These are phyloP conservation scores for Suhomyces terraborum DNA, from an alignment of 1,139 yeast species.

Conservation along the genomic window DNA sequence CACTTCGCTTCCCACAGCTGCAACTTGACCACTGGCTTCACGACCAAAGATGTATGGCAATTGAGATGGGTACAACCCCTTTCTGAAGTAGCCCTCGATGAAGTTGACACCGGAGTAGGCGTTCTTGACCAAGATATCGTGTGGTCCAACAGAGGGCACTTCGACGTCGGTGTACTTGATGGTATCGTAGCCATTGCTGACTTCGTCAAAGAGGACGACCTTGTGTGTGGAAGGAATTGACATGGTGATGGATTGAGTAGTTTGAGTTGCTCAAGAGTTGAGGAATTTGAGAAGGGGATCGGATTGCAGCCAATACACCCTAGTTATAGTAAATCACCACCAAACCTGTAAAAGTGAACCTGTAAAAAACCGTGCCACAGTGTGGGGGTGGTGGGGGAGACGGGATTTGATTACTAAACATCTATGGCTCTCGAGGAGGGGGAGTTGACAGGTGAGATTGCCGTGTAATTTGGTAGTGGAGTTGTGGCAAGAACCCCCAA, in stretches of 20 bases:
- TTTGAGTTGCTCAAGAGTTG: too few species aligned
- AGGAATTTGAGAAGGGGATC: not conserved
- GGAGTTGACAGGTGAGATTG: too few species aligned
- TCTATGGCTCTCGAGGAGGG: not conserved
- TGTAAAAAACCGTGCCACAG: too few species aligned
- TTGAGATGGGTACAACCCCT: slow-evolving; percentile 64
- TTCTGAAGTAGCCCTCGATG: slow-evolving; percentile 80
- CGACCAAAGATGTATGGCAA: slow-evolving; percentile 74
- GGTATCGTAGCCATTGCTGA: slow-evolving; percentile 47
- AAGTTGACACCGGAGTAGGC: slow-evolving; percentile 77
- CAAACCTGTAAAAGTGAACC: not conserved
- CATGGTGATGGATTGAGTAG: too few species aligned
- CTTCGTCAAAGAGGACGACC: slow-evolving; percentile 55
- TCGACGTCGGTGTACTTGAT: slow-evolving; percentile 52
- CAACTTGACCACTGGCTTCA: slow-evolving; percentile 80
- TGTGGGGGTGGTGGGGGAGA: too few species aligned
- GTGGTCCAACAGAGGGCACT: slow-evolving; percentile 56
- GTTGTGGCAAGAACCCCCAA: too few species aligned
- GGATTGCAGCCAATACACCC: not conserved
- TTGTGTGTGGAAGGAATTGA: slow-evolving; percentile 44
- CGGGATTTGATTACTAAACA: not conserved
- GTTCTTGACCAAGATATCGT: slow-evolving; percentile 70
- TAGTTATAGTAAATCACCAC: not conserved
- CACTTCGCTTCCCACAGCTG: slow-evolving; percentile 64
- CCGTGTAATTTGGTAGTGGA: too few species aligned